Base-by-base conservation (phyloP, 2,329 filamentous ascomycete genomes). In the Epichloe sylvatica region DNA sequence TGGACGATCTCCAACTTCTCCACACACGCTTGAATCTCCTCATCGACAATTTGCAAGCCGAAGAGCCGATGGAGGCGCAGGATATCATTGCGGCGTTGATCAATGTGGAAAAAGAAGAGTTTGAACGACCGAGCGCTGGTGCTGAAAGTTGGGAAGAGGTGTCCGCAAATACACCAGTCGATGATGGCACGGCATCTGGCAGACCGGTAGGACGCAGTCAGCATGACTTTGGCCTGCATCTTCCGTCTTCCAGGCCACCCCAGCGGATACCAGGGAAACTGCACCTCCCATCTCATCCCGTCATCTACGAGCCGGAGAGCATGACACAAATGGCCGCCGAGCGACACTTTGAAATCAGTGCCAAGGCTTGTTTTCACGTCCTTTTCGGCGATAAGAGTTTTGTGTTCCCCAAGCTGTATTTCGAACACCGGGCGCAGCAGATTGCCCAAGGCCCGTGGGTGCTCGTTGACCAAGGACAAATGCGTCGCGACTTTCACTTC, bases 381-480 rank as follows among this genome's bases (percentile, higher is more conserved):
- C 76, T 98, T 47, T 98, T 97, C 65, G 92, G 92, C 37, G 92
- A 98, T 66, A 94, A 91, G 68, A 94, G 87, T 63, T 87, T 90
- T 35, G 83, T 97, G 38, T 98, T 96, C 68, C 88, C 92, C 58
- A 81, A 91, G 60, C 73, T 97, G 33, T 91, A 96, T 63, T 84
- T 87, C 62, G 88, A 94, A 63, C 78, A 86, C 47, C 77, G 82
- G 58, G 87, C 86, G 13, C 78, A 83, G 63, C 80, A 83, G 54
- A 89, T 96, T 54, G 80, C 84, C 2, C 90, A 96, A 66, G 85
- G 86, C 0, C 87, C 91, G 0, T 98, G 92, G 92, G 72, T 75
- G 17, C 73, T 81, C 45, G 71, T 78, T 3, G 85, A 90, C 51
- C 75, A 82, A 39, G 81, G 80, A 1, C 78, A 78, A 45, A 79